These are phyloP conservation scores for Penicillium tannophilum DNA, from an alignment of 495 filamentous ascomycete species.

Conservation along the genomic window DNA sequence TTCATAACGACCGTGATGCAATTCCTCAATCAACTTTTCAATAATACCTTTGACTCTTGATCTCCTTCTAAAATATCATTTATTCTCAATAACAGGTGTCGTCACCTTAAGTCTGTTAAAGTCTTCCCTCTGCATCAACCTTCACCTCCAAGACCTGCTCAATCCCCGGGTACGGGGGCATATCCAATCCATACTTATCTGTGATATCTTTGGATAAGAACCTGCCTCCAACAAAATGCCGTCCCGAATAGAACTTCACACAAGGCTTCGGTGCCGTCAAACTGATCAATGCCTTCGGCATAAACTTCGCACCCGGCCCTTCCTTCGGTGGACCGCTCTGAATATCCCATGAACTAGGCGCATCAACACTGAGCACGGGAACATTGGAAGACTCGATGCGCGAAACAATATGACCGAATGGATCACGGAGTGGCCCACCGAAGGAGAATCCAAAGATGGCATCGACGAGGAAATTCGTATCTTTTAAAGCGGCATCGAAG, in stretches of 20 bases:
- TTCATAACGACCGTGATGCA: conserved; percentile 29
- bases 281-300: conserved; percentile 77
- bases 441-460: conserved; percentile 98
- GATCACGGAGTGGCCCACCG: conserved; percentile 86
- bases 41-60: background rate
- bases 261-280: conserved; percentile 96
- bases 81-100: background rate
- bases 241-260: conserved; percentile 75
- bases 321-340: conserved; percentile 76
- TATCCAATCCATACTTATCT: conserved; percentile 82
- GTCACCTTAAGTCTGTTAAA: conserved; percentile 34
- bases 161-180: conserved; percentile 82
- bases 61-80: background rate
- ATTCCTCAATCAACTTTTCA: conserved; percentile 5
- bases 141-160: conserved; percentile 86
- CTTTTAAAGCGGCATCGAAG: conserved; percentile 64
- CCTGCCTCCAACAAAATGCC: conserved; percentile 89
- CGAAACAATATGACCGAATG: conserved; percentile 78
- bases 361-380: conserved; percentile 86
- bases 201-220: conserved; percentile 81
- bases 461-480: conserved; percentile 81
- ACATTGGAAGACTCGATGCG: conserved; percentile 70
- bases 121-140: conserved; percentile 56
- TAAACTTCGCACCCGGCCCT: conserved; percentile 78
- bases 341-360: conserved; percentile 92